Percentiles rank a stretch among this genome's conserved stretches.
Conservation (phyloP, 2,329 filamentous ascomycete species). For the Xylariales sp. region DNA sequence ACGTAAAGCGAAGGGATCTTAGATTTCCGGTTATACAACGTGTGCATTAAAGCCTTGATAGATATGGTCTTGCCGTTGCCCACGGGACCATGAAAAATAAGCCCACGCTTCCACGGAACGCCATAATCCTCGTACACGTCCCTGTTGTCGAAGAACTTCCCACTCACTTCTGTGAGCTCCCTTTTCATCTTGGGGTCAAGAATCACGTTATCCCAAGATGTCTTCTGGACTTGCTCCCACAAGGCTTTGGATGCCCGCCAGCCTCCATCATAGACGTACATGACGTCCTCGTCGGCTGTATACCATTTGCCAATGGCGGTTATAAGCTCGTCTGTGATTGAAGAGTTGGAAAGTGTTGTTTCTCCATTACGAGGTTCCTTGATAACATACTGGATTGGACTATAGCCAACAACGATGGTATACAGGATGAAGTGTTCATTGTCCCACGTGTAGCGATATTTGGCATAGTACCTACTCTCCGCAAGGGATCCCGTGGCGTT, state of each 20-base stretch:
- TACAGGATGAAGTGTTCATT: slow-evolving; percentile 35
- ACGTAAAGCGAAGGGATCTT: slow-evolving; percentile 58
- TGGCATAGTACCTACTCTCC: slow-evolving; percentile 28
- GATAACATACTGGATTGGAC: slow-evolving; percentile 4
- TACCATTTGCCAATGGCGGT: slow-evolving; percentile 5
- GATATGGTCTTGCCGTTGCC: slow-evolving; percentile 65
- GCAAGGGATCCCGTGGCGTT: slow-evolving; percentile 27
- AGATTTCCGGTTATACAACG: slow-evolving; percentile 46
- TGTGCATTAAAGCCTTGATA: slow-evolving; percentile 65
- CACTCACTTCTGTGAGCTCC: slow-evolving; percentile 54
- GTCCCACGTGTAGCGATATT: slow-evolving; percentile 34
- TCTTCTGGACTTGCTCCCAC: slow-evolving; percentile 47
- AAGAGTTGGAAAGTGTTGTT: slow-evolving; percentile 1
- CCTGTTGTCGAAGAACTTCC: slow-evolving; percentile 55
- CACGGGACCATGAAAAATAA: slow-evolving; percentile 61
- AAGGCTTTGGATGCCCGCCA: slow-evolving; percentile 59
- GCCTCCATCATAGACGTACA: slow-evolving; percentile 59
- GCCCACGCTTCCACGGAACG: slow-evolving; percentile 65
- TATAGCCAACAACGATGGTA: slow-evolving; percentile 24
- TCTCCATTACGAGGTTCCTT: slow-evolving; percentile 45
- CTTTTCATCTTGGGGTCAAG: slow-evolving; percentile 61
- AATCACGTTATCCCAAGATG: slow-evolving; percentile 61
- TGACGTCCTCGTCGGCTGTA: slow-evolving; percentile 14
- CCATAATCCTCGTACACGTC: slow-evolving; percentile 53
- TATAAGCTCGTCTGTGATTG: slow-evolving; percentile 1